Conservation (phyloP, 1,284 basidiomycete genomes). For the Xerocomus nothofagi region DNA sequence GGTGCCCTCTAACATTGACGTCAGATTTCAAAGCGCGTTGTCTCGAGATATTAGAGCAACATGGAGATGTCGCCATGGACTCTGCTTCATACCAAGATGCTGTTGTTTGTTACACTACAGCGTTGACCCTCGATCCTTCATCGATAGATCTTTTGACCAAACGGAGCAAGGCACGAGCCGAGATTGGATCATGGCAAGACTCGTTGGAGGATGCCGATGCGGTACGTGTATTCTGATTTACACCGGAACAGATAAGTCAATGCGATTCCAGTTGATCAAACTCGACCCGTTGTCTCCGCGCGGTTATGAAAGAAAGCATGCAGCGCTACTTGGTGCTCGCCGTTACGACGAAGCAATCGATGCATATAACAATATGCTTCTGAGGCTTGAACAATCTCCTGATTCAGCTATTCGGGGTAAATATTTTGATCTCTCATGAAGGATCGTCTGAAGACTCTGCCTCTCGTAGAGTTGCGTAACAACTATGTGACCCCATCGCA, state of each 20-base stretch:
- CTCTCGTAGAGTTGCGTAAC: not conserved
- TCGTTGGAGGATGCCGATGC: constrained; percentile 2
- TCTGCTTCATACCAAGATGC: not conserved
- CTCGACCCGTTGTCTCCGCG: not conserved
- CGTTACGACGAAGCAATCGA: not conserved
- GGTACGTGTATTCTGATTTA: not conserved
- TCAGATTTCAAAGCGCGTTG: not conserved
- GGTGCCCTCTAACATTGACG: not conserved
- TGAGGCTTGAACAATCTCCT: too few species aligned
- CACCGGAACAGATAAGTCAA: not conserved
- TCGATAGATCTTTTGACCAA: not conserved
- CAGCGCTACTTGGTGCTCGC: not conserved
- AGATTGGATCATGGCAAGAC: not conserved
- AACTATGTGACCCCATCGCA: not conserved
- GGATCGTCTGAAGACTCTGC: too few species aligned
- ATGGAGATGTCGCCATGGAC: not conserved
- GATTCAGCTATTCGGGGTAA: too few species aligned
- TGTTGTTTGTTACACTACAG: not conserved
- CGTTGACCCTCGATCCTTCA: not conserved
- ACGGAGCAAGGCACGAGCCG: constrained; percentile 1
- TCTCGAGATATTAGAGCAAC: not conserved
- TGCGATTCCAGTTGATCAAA: not conserved
- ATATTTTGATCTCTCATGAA: too few species aligned
- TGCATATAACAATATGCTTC: too few species aligned
- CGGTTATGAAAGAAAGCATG: not conserved